Base-by-base conservation (phyloP, 306 rosid genomes). In the Alnus rubra region DNA sequence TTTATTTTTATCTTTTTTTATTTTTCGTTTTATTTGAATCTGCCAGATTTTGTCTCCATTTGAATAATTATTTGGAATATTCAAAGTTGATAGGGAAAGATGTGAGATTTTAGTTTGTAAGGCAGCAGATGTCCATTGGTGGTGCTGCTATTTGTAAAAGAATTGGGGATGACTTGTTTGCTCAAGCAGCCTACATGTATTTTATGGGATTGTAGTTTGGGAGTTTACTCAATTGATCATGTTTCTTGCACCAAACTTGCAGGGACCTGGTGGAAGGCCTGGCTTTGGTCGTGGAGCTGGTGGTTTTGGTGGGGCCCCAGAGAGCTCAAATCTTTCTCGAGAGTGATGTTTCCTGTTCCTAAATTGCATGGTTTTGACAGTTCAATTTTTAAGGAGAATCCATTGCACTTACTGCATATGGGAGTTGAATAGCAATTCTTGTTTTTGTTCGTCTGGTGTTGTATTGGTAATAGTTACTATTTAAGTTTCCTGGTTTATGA, bases 221-320 rank as follows among this genome's bases (percentile, higher is more conserved):
- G 5, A 53, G 45, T 47, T 53, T 37, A 18, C 14, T 9, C 23
- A 1, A 42, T 23, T 78, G 3, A 58, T 9, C 49, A 0, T 67
- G 31, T 19, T 37, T 9, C n/a, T 44, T 51, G 35, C 31, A 64
- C 30, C 2, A 42, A 51, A 49, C 33, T n/a, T 44, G 80, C 78
- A 87, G 90, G 88, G 84, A 62, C 73, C 90, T 60, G 79, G 86
- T 39, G 81, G 88, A 70, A 84, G 85, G 31, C 83, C 87, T 18
- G 90, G 87, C 49, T 85, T 87, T 33, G 90, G 90, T 63, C 90
- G 90, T 80, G 88, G 88, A 19, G 81, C 86, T 5, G 90, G 90
- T 65, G 87, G 88, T 74, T 84, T 69, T 19, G 87, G 82, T 56
- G 87, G 84, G 12, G 88, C 82, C 30, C 62, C 91, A 60, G 80